Evolutionary conservation across 306 rosid genomes (phyloP), one percentile per base, ranked within the genome.

Genomic region (Quercus bicolor): DNA sequence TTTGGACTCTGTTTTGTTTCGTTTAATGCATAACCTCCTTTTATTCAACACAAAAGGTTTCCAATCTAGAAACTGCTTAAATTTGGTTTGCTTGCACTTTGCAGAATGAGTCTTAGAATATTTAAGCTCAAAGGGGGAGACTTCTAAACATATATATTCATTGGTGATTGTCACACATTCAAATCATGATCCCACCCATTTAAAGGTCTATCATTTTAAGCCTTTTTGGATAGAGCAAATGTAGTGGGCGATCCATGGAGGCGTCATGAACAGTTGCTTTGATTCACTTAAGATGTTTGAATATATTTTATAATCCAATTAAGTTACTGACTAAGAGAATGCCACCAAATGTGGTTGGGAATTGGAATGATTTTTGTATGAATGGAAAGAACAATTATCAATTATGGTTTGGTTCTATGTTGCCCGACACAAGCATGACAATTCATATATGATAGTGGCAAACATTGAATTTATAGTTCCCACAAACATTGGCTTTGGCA

Each of bases 401-500:
- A 65, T 2, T 1, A 66, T 33, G 43, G 23, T 33, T 66, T 18
- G 7, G 48, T 6, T 61, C 31, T 31, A 6, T 26, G 6, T 33
- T 18, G 15, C 6, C 71, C 71, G 24, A 66, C 71, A 66, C 3
- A 33, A 18, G 16, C 51, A 31, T 31, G 70, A 31, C 11, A 15
- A 18, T 31, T 15, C 40, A 52, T 12, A n/a, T 24, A 2, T 34
- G 74, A 12, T 66, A 78, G 81, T 78, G 81, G 81, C 70, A 70
- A 78, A 70, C 76, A 78, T 43, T 78, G 81, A 57, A 70, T 37
- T 19, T 26, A 7, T n/a, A 9, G 48, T 24, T 13, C 37, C 72
- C 60, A 28, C 10, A 43, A 56, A 61, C 78, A 45, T 61, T n/a
- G 60, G 78, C 78, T 60, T 61, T 75, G 78, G 72, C 72, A 28